Evolutionary conservation across 306 rosid genomes (phyloP), one percentile per base, ranked within the genome.

Genomic region (Sesbania bispinosa): DNA sequence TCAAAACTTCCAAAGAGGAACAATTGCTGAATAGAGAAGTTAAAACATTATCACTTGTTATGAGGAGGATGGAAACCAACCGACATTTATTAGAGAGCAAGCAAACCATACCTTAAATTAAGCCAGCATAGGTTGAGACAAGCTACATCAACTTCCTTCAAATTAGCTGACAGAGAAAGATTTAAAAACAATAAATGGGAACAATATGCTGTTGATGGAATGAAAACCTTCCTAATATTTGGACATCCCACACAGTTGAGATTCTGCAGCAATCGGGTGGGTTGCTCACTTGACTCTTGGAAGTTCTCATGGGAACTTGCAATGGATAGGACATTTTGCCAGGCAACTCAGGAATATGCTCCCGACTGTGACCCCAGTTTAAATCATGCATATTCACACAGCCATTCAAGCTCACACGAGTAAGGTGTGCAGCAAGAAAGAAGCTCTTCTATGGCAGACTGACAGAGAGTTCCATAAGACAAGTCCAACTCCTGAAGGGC

Each of bases 371-470:
- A 52, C 87, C 96, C 99, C 99, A 95, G 71, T 89, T 89, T 67
- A 95, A 88, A 72, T 95, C 99, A 80, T 88, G 97, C 99, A 95
- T 88, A 78, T 95, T 89, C 59, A 67, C 88, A 80, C 99, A 95
- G 73, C 99, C 99, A 84, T 92, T 95, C 85, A 95, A 79, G 90
- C 97, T 95, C 87, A 95, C 88, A 67, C 83, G 99, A 10, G 93
- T 95, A 21, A 95, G 93, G 78, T 83, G 82, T 86, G 83, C 99
- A 89, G 81, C 96, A 89, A 67, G 96, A 85, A 67, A 95, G 93
- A 82, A 95, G 99, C 84, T 95, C 97, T 73, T 95, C 99, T 42
- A 95, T 95, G 32, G 99, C 95, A 62, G 92, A 84, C 66, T 91
- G 99, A 79, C 97, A 88, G 2, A 95, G 84, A 36, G 93, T 86